These are phyloP conservation scores for Phytophthora palmivora DNA, from an alignment of 352 stramenopile genomes.

Conservation along the genomic window DNA sequence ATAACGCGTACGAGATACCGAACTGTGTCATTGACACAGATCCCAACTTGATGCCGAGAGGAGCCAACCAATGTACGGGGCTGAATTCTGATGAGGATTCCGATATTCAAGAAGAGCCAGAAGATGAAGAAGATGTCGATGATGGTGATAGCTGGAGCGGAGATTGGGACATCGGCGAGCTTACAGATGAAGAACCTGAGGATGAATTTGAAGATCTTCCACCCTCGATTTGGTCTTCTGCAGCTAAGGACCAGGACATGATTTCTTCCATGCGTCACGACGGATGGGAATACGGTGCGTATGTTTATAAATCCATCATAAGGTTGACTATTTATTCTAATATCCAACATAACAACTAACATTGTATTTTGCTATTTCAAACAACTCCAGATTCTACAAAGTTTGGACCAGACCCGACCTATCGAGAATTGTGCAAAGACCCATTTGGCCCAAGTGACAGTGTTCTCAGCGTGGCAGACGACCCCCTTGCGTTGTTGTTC, in stretches of 20 bases:
- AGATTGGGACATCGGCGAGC: conserved; percentile 4
- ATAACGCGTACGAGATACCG: too few relatives aligned
- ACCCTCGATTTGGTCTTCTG: conserved; percentile 1
- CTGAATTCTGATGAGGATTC: neutral
- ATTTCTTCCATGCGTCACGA: neutral
- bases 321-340: too few relatives aligned
- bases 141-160: neutral
- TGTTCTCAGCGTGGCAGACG: neutral
- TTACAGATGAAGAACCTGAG: conserved; percentile 6
- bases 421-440: too few relatives aligned
- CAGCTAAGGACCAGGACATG: neutral
- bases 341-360: too few relatives aligned
- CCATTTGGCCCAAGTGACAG: neutral
- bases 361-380: too few relatives aligned
- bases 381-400: too few relatives aligned
- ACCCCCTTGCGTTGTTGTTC: neutral
- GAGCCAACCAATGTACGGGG: too few relatives aligned
- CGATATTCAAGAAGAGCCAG: conserved; percentile 1
- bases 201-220: neutral
- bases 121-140: too few relatives aligned
- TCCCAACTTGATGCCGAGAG: too few relatives aligned
- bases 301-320: too few relatives aligned
- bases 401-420: too few relatives aligned
- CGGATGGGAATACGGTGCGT: conserved; percentile 14
- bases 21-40: too few relatives aligned